These are phyloP conservation scores for Trapa bicornis DNA, from an alignment of 345 rosid species.

Conservation along the genomic window DNA sequence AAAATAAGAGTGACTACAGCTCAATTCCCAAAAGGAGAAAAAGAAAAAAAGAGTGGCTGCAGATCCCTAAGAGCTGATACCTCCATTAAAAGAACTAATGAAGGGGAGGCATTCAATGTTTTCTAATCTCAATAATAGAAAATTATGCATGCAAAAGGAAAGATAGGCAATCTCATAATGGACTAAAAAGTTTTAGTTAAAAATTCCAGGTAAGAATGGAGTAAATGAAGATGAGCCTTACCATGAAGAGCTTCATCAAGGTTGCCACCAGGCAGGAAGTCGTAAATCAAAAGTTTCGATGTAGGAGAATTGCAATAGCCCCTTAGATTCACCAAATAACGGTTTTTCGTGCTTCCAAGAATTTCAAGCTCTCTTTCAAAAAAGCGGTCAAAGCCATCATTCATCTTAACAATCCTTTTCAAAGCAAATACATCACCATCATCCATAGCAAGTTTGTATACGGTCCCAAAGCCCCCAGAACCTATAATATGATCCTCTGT, in stretches of 20 bases:
- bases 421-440: slow-evolving; percentile 89
- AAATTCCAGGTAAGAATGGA: background rate
- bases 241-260: slow-evolving; percentile 98
- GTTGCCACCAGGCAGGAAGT: slow-evolving; percentile 90
- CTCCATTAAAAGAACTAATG: background rate
- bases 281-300: slow-evolving; percentile 80
- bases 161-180: background rate
- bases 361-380: slow-evolving; percentile 96
- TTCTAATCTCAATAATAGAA: background rate
- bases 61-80: background rate
- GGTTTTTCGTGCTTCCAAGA: slow-evolving; percentile 96
- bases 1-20: background rate
- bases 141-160: background rate
- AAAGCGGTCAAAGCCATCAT: slow-evolving; percentile 89
- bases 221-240: slow-evolving; percentile 16
- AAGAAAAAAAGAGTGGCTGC: no score
- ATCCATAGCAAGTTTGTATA: slow-evolving; percentile 91
- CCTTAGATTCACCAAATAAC: slow-evolving; percentile 85
- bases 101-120: background rate
- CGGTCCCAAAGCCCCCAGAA: slow-evolving; percentile 90
- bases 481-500: slow-evolving; percentile 85
- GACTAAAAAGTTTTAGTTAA: background rate
- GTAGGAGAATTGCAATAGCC: slow-evolving; percentile 95
- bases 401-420: slow-evolving; percentile 73
- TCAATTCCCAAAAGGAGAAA: no score